A percentile compares a stretch with the other conserved stretches of the same genome.
Evolutionary conservation across 106 monocot species (phyloP).

Genomic region (Phalaenopsis equestris): DNA sequence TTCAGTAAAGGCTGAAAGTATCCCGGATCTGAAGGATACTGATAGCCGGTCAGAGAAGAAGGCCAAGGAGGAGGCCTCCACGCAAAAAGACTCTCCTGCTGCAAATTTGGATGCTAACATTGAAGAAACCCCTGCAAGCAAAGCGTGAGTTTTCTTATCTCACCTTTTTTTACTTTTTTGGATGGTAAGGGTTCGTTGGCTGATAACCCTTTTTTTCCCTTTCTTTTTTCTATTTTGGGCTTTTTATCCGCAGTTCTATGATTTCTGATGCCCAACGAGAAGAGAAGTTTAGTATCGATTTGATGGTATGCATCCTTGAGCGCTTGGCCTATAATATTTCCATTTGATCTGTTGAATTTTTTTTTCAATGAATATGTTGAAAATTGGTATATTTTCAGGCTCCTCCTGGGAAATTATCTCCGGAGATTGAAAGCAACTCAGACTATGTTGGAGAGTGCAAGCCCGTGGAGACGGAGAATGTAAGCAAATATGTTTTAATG

Average conservation of each 20-base stretch:
- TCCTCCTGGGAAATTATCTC: slow-evolving; percentile 72
- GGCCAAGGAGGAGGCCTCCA: slow-evolving; percentile 17
- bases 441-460: slow-evolving; percentile 25
- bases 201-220: not conserved
- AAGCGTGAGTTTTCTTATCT: slow-evolving; percentile 43
- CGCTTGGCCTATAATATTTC: slow-evolving; percentile 6
- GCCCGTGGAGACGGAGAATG: slow-evolving; percentile 39
- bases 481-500: slow-evolving; percentile 19
- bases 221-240: not conserved
- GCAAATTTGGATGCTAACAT: slow-evolving; percentile 22
- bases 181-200: not conserved
- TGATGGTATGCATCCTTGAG: slow-evolving; percentile 53
- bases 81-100: slow-evolving; percentile 13
- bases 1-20: slow-evolving; percentile 19
- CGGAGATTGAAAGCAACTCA: slow-evolving; percentile 40
- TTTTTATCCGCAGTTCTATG: slow-evolving; percentile 24
- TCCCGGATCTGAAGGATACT: slow-evolving; percentile 12
- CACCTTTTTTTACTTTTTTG: not conserved
- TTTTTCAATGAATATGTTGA: not conserved
- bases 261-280: slow-evolving; percentile 29
- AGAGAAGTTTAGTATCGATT: slow-evolving; percentile 79
- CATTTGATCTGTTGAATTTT: not conserved
- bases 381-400: slow-evolving; percentile 30
- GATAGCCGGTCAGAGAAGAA: slow-evolving; percentile 13
- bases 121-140: slow-evolving; percentile 23